These are phyloP conservation scores for Delonix regia DNA, from an alignment of 306 rosid genomes.

Conservation along the genomic window DNA sequence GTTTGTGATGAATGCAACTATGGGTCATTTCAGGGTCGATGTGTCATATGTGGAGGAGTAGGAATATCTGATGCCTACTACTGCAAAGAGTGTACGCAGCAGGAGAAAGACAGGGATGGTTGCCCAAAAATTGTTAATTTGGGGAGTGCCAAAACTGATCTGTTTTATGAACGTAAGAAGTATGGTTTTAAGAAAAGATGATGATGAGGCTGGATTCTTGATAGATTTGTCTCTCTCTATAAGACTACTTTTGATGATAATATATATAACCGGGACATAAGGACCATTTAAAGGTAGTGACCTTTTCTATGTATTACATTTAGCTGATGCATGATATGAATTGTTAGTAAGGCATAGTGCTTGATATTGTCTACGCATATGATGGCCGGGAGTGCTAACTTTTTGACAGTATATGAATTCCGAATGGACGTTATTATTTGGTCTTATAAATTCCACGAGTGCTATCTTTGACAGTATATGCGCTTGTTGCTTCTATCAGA, in stretches of 20 bases:
- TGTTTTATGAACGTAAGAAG: conserved; percentile 86
- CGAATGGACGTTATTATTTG: too few species aligned
- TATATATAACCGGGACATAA: conserved; percentile 7
- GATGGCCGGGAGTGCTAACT: too few species aligned
- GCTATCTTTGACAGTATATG: too few species aligned
- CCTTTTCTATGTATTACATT: conserved; percentile 5
- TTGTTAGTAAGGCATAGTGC: not conserved
- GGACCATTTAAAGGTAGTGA: not conserved
- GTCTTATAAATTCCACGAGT: too few species aligned
- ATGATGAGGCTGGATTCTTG: conserved; percentile 39
- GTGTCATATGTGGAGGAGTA: conserved; percentile 91
- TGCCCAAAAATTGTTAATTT: conserved; percentile 92
- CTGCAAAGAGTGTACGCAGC: conserved; percentile 97
- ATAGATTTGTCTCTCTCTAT: conserved; percentile 13
- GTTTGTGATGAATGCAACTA: conserved; percentile 91
- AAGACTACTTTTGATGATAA: not conserved
- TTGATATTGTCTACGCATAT: not conserved
- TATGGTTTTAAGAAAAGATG: conserved; percentile 93
- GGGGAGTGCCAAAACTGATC: conserved; percentile 86
- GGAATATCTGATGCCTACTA: conserved; percentile 94
- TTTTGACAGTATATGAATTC: too few species aligned
- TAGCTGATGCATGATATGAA: not conserved
- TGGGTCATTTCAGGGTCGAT: conserved; percentile 79
- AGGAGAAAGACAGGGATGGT: conserved; percentile 93
- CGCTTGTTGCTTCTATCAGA: too few species aligned